Base-by-base conservation (phyloP, 805 yeast species). In the Candida caryicola region DNA sequence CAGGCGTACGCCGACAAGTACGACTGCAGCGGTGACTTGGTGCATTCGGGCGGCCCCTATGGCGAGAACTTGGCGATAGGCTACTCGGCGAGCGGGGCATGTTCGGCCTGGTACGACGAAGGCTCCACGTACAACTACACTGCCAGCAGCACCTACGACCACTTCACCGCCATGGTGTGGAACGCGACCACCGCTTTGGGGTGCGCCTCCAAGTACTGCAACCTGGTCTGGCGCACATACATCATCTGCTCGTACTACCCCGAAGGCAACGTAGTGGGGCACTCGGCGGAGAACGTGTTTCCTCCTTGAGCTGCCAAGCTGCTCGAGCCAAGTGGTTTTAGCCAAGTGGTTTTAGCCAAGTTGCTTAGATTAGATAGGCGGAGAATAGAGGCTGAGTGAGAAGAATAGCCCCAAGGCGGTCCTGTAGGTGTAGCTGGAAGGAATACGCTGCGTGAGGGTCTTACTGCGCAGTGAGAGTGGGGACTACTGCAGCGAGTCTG, bases 61-160 rank as follows among this genome's bases (percentile, higher is more conserved):
- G 72, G 73, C 4, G 73, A 67, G 37, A 68, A 68, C 43, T 49
- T 68, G 30, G 70, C 72, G 2, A 47, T 62, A 12, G 73, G 73
- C 0, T 66, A 60, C 42, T 38, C 62, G 6, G 53, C 62, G 2
- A 45, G 43, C 2, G 62, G 64, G 5, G 65, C 72, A 4, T 50
- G 60, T 2, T 51, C 62, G 26, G 73, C 69, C 2, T 68, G 73
- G 73, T 68, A 68, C 49, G 43, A 49, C 13, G 73, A 68, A 47
- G 67, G 66, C 6, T 21, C 37, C 3, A 29, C 31, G 9, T 68
- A 65, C 49, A 36, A 45, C 39, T 68, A 55, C 50, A 57, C 54
- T 12, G 44, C 49, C 23, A 55, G 59, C 18, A 17, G 18, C 12
- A 43, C 52, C 5, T 65, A 66, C 34, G 54, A 66, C 35, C 73